Evolutionary conservation across 1,284 basidiomycete species (phyloP).

Genomic region (Sparassis latifolia): DNA sequence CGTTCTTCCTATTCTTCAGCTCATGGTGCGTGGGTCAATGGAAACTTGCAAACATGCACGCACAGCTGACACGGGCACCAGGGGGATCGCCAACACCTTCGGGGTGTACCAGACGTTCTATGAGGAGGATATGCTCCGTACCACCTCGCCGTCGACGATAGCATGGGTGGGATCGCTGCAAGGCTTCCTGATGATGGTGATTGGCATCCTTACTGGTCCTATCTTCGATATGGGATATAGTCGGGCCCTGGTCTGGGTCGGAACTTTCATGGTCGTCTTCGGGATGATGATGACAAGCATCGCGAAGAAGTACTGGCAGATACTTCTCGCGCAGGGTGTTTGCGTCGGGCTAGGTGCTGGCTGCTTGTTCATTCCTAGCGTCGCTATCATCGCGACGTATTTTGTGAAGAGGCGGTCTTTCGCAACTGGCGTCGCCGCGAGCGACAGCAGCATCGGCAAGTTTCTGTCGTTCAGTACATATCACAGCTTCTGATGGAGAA

Average conservation of each 20-base stretch:
- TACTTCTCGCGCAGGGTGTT: conserved; percentile 29
- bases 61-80: neutral
- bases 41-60: neutral
- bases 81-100: conserved; percentile 16
- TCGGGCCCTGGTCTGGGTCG: conserved; percentile 7
- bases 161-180: conserved; percentile 17
- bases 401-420: conserved; percentile 3
- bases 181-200: conserved; percentile 10
- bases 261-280: conserved; percentile 21
- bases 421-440: conserved; percentile 3
- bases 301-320: conserved; percentile 10
- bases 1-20: conserved; percentile 15
- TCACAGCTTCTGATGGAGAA: neutral
- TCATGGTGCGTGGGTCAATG: conserved; percentile 8
- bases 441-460: conserved; percentile 3
- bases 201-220: conserved; percentile 12
- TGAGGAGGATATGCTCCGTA: conserved; percentile 6
- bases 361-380: conserved; percentile 34
- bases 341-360: conserved; percentile 38
- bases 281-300: conserved; percentile 38
- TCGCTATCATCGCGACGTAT: conserved; percentile 28
- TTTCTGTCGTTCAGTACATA: neutral
- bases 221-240: conserved; percentile 13
- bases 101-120: conserved; percentile 16
- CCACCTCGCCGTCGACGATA: conserved; percentile 12